These are phyloP conservation scores for Amylostereum areolatum DNA, from an alignment of 1,284 basidiomycete species.

Conservation along the genomic window DNA sequence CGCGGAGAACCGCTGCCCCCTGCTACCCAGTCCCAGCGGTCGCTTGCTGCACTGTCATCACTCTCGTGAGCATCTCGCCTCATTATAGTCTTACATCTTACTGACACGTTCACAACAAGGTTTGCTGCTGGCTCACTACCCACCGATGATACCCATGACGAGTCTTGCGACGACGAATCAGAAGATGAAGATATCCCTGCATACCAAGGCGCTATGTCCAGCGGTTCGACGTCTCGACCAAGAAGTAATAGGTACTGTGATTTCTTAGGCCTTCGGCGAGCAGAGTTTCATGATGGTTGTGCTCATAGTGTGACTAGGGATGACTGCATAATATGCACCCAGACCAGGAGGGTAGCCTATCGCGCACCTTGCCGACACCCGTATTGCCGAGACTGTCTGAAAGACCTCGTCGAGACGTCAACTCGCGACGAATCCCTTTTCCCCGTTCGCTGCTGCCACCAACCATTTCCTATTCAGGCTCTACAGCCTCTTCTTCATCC, in stretches of 20 bases:
- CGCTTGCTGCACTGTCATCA: not conserved
- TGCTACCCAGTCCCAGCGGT: not conserved
- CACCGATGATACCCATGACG: not conserved
- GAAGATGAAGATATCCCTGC: not conserved
- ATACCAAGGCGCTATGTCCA: not conserved
- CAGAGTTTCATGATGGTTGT: not conserved
- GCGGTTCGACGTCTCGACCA: not conserved
- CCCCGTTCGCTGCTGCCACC: constrained; percentile 39
- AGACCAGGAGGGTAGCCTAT: constrained; percentile 21
- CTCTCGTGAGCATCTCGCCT: not conserved
- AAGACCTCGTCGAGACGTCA: constrained; percentile 30
- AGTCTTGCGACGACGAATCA: not conserved
- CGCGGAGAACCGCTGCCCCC: not conserved
- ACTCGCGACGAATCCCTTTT: constrained; percentile 36
- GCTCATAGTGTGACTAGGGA: not conserved
- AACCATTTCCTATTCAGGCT: constrained; percentile 22
- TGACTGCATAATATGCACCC: constrained; percentile 32
- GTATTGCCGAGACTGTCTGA: constrained; percentile 33
- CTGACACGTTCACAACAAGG: not conserved
- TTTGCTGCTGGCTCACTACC: not conserved
- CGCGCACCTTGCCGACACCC: constrained; percentile 33
- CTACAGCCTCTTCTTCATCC: constrained; percentile 24
- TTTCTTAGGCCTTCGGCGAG: not conserved
- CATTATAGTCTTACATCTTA: not conserved
- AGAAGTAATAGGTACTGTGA: not conserved